Conservation (phyloP, 371 early-diverging fungal genomes). For the Mucor saturninus region DNA sequence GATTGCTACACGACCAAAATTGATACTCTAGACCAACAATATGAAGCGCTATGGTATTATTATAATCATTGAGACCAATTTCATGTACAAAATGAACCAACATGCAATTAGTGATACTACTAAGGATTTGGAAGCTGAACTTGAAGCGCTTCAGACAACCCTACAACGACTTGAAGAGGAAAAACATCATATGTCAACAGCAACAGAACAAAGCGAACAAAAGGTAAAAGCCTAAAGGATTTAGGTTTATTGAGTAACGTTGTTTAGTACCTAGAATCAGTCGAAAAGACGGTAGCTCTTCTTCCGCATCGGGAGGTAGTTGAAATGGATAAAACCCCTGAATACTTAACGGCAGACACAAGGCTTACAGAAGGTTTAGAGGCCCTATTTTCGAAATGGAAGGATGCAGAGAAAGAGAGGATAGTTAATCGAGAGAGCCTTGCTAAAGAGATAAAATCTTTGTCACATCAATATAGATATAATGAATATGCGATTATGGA, state of each 20-base stretch:
- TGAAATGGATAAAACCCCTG: too few species aligned
- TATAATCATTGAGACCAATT: not conserved
- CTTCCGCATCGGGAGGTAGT: not conserved
- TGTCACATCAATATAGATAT: not conserved
- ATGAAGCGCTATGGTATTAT: conserved; percentile 19
- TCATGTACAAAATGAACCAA: not conserved
- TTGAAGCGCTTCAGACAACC: not conserved
- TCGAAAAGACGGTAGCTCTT: not conserved
- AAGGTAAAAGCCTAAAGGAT: conserved; percentile 1
- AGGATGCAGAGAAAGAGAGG: not conserved
- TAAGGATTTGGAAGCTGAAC: not conserved
- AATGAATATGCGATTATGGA: conserved; percentile 25
- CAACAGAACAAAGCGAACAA: not conserved
- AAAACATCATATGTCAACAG: not conserved
- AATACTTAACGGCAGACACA: not conserved
- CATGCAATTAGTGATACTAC: not conserved
- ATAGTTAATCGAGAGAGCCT: not conserved
- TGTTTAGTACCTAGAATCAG: not conserved
- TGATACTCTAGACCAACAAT: conserved; percentile 19
- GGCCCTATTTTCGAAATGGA: not conserved
- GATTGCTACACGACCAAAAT: conserved; percentile 11
- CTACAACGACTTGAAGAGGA: conserved; percentile 7
- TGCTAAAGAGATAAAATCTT: not conserved
- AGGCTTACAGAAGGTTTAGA: not conserved
- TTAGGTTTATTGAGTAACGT: too few species aligned